Percentiles rank a stretch among this genome's conserved stretches.
Conservation (phyloP, 352 stramenopile species). For the Phytophthora foliorum region DNA sequence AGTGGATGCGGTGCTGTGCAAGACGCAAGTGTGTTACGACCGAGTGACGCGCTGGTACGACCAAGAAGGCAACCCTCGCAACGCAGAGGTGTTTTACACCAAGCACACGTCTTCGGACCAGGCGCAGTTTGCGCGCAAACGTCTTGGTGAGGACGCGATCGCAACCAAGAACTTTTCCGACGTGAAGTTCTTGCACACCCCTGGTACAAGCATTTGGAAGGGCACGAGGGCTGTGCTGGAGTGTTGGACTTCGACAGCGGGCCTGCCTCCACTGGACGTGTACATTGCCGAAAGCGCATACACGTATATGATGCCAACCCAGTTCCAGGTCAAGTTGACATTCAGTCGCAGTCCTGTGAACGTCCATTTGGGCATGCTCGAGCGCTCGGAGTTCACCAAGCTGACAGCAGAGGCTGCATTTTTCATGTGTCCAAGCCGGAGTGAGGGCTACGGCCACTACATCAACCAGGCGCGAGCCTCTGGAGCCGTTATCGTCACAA, state of each 20-base stretch:
- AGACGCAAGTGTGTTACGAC: constrained; percentile 53
- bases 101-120: constrained; percentile 70
- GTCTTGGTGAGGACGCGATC: constrained; percentile 31
- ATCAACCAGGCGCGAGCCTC: constrained; percentile 69
- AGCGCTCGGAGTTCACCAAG: constrained; percentile 46
- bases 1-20: constrained; percentile 57
- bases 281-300: constrained; percentile 49
- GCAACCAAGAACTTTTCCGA: constrained; percentile 42
- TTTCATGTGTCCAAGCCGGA: constrained; percentile 64
- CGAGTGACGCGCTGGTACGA: constrained; percentile 60
- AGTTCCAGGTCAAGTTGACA: constrained; percentile 25
- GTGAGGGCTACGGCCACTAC: constrained; percentile 79
- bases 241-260: constrained; percentile 54
- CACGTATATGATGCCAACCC: constrained; percentile 31
- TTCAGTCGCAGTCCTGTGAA: constrained; percentile 32
- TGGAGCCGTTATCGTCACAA: constrained; percentile 53
- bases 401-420: constrained; percentile 51
- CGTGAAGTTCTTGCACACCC: constrained; percentile 49
- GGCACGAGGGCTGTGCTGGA: constrained; percentile 53
- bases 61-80: constrained; percentile 66
- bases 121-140: constrained; percentile 38
- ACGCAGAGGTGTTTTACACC: constrained; percentile 62
- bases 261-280: constrained; percentile 54
- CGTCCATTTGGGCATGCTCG: constrained; percentile 31
- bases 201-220: constrained; percentile 56